Evolutionary conservation across 225 moss, liverwort and hornwort genomes (phyloP).

Genomic region (Physcomitrellopsis africana): DNA sequence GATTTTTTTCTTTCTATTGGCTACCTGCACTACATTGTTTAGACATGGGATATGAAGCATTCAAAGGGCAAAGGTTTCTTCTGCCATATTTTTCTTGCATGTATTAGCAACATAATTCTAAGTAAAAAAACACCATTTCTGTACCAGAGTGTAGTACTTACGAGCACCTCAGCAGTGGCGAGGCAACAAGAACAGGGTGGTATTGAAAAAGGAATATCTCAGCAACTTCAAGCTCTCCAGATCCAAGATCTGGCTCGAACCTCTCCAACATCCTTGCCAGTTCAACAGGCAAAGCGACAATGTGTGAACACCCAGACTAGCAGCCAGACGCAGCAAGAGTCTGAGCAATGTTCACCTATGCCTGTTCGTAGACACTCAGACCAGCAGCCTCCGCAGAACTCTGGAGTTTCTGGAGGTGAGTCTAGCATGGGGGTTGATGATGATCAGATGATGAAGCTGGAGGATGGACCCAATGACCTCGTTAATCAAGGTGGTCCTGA

Average conservation of each 20-base stretch:
- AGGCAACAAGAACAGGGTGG: slow-evolving; percentile 36
- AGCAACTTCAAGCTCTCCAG: slow-evolving; percentile 49
- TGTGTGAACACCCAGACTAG: slow-evolving; percentile 8
- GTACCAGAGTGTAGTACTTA: slow-evolving; percentile 32
- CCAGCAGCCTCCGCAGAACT: slow-evolving; percentile 38
- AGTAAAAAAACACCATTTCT: slow-evolving; percentile 31
- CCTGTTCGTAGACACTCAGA: slow-evolving; percentile 29
- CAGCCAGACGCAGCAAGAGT: slow-evolving; percentile 30
- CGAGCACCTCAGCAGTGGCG: slow-evolving; percentile 32
- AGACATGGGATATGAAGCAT: slow-evolving; percentile 14
- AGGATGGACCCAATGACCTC: slow-evolving; percentile 35
- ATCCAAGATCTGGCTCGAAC: slow-evolving; percentile 34
- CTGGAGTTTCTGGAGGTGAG: slow-evolving; percentile 23
- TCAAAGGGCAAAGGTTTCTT: not conserved
- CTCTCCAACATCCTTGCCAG: slow-evolving; percentile 30
- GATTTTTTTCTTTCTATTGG: slow-evolving; percentile 7
- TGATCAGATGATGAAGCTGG: slow-evolving; percentile 37
- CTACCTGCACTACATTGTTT: not conserved
- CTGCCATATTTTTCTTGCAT: slow-evolving; percentile 10
- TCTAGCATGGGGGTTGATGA: slow-evolving; percentile 24
- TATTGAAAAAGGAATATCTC: slow-evolving; percentile 39
- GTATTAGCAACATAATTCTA: not conserved
- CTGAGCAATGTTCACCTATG: slow-evolving; percentile 21
- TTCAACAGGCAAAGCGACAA: slow-evolving; percentile 27
- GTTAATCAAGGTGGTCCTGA: slow-evolving; percentile 38